These are phyloP conservation scores for Acanthochlamys bracteata DNA, from an alignment of 106 monocot species.

Conservation along the genomic window DNA sequence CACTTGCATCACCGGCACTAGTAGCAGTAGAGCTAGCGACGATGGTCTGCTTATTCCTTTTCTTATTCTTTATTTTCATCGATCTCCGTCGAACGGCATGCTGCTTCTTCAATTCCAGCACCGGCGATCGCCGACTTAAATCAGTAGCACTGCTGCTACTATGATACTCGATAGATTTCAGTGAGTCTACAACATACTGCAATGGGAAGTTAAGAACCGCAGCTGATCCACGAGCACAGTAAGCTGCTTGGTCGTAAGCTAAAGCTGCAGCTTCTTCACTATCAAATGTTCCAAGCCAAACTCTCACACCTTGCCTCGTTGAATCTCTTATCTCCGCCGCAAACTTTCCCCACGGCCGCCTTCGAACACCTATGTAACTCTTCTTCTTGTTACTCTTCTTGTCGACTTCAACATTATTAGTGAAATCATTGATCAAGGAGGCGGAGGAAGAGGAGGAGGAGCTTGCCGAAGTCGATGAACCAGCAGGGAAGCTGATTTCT, in stretches of 20 bases:
- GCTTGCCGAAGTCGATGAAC: too few species aligned
- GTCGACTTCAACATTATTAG: neutral
- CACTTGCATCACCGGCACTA: neutral
- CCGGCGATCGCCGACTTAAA: conserved; percentile 11
- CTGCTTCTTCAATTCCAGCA: conserved; percentile 25
- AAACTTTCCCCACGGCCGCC: conserved; percentile 36
- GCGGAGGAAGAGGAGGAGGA: too few species aligned
- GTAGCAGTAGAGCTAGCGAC: too few species aligned
- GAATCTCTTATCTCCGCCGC: conserved; percentile 39
- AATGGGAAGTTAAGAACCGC: conserved; percentile 38
- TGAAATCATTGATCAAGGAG: neutral
- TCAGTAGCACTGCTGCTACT: neutral
- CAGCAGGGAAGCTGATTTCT: too few species aligned
- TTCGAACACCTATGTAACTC: conserved; percentile 25
- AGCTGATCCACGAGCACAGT: conserved; percentile 14
- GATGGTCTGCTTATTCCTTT: too few species aligned
- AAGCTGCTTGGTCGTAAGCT: conserved; percentile 34
- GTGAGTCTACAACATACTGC: conserved; percentile 18
- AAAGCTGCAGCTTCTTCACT: conserved; percentile 30
- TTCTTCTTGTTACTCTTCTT: neutral
- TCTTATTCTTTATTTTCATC: neutral
- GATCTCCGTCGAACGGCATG: conserved; percentile 7
- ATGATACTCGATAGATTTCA: conserved; percentile 13
- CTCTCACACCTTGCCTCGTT: conserved; percentile 17
- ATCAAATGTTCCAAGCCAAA: conserved; percentile 39